phyloP scores from a whole-genome alignment of 352 stramenopile genomes.

The Phytophthora agathidicida region DNA sequence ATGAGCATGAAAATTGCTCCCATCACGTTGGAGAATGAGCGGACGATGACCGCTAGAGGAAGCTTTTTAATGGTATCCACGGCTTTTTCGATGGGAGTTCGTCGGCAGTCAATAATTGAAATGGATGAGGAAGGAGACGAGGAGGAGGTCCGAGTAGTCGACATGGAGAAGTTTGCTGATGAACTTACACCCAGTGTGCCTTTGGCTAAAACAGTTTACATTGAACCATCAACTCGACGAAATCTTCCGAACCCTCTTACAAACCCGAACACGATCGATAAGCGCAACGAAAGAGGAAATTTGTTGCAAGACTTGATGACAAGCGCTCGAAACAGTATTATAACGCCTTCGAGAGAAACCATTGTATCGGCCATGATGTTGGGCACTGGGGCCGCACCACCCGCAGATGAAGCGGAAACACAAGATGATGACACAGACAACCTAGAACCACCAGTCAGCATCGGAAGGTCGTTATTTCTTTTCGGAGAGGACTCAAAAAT shows the following conservation, averaged over 20 bases:
- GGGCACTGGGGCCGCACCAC: neutral
- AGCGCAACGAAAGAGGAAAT: neutral
- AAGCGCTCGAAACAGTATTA: constrained; percentile 19
- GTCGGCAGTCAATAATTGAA: constrained; percentile 32
- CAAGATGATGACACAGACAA: constrained; percentile 6
- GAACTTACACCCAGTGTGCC: constrained; percentile 32
- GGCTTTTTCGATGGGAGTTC: constrained; percentile 13
- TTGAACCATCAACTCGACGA: constrained; percentile 12
- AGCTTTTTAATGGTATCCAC: constrained; percentile 22
- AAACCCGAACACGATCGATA: neutral
- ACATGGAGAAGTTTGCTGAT: constrained; percentile 37
- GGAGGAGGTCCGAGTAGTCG: constrained; percentile 38
- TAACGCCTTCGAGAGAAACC: constrained; percentile 16
- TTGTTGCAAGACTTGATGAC: constrained; percentile 19
- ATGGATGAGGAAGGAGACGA: constrained; percentile 39
- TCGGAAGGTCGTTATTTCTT: constrained; percentile 50
- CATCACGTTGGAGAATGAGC: constrained; percentile 24
- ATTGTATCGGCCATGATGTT: constrained; percentile 17
- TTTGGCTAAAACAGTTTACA: constrained; percentile 27
- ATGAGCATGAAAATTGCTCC: constrained; percentile 64
- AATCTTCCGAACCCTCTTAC: neutral
- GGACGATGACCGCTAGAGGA: constrained; percentile 12
- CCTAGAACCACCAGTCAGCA: neutral
- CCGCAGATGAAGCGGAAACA: constrained; percentile 1
- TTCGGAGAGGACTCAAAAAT: constrained; percentile 52